Evolutionary conservation across 2,329 filamentous ascomycete genomes (phyloP).

Genomic region (Thielaviopsis ethacetica): DNA sequence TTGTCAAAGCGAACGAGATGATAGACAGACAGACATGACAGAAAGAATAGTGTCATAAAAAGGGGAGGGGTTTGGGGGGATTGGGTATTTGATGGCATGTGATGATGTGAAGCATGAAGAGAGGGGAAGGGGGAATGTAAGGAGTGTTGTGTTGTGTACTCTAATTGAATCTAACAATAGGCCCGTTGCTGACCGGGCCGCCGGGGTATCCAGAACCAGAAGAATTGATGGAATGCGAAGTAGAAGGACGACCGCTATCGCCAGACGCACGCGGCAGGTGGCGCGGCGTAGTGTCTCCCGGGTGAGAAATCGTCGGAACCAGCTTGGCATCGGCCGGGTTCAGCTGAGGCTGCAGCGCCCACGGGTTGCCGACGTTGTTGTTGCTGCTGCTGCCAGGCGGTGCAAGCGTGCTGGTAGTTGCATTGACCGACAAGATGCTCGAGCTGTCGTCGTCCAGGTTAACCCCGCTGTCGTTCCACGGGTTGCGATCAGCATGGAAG

Average conservation of each 20-base stretch:
- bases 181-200: conserved; percentile 49
- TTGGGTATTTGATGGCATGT: neutral
- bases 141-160: conserved; percentile 26
- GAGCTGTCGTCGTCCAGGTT: conserved; percentile 64
- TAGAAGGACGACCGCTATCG: conserved; percentile 82
- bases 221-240: conserved; percentile 80
- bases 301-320: conserved; percentile 43
- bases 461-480: conserved; percentile 95
- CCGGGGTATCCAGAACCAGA: conserved; percentile 63
- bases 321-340: conserved; percentile 50
- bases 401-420: neutral
- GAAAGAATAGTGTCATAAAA: conserved; percentile 2
- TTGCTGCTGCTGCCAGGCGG: conserved; percentile 10
- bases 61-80: neutral
- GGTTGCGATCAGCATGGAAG: conserved; percentile 79
- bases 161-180: conserved; percentile 50
- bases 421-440: conserved; percentile 10
- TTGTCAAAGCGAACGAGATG: conserved; percentile 11
- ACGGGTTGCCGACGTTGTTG: conserved; percentile 40
- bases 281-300: conserved; percentile 70
- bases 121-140: conserved; percentile 29
- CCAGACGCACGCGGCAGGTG: conserved; percentile 72
- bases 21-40: conserved; percentile 6
- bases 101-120: neutral
- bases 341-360: conserved; percentile 45